A percentile compares a stretch with the other conserved stretches of the same genome.
These are phyloP conservation scores for Ligustrum vulgare DNA, from an alignment of 257 asterid species.

Conservation along the genomic window DNA sequence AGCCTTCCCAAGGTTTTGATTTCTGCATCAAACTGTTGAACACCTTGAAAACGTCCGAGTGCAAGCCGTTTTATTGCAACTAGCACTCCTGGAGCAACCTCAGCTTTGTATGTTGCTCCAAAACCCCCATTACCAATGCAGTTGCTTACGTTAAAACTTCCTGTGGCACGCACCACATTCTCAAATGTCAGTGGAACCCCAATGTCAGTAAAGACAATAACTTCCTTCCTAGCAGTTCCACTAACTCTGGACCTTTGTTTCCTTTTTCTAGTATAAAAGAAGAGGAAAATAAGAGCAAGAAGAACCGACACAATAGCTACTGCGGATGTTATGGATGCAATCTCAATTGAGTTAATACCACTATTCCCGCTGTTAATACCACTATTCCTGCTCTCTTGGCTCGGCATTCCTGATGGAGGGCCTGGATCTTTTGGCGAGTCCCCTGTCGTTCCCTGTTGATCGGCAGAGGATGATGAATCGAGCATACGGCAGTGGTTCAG, in stretches of 20 bases:
- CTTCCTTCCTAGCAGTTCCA: slow-evolving; percentile 76
- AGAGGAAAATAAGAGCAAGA: slow-evolving; percentile 60
- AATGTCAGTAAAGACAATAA: slow-evolving; percentile 67
- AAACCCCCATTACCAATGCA: slow-evolving; percentile 96
- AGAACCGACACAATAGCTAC: slow-evolving; percentile 79
- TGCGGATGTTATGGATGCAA: slow-evolving; percentile 82
- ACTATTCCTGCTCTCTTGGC: slow-evolving; percentile 25
- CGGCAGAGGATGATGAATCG: slow-evolving; percentile 49
- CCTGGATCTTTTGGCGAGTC: slow-evolving; percentile 34
- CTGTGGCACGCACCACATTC: slow-evolving; percentile 75
- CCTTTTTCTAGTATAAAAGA: slow-evolving; percentile 75
- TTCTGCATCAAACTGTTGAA: slow-evolving; percentile 84
- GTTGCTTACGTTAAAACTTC: slow-evolving; percentile 76
- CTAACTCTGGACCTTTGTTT: slow-evolving; percentile 81
- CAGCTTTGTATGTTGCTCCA: slow-evolving; percentile 95
- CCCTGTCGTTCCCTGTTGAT: slow-evolving; percentile 51
- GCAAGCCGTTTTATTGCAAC: slow-evolving; percentile 87
- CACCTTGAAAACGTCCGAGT: slow-evolving; percentile 75
- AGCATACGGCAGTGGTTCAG: slow-evolving; percentile 55
- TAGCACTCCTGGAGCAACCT: slow-evolving; percentile 75
- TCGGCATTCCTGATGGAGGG: slow-evolving; percentile 38
- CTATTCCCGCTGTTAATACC: slow-evolving; percentile 42
- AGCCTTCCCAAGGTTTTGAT: slow-evolving; percentile 79
- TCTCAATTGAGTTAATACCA: slow-evolving; percentile 67
- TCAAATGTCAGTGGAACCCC: slow-evolving; percentile 77